These are phyloP conservation scores for Cantharellus anzutake DNA, from an alignment of 768 basidiomycete species.

Conservation along the genomic window DNA sequence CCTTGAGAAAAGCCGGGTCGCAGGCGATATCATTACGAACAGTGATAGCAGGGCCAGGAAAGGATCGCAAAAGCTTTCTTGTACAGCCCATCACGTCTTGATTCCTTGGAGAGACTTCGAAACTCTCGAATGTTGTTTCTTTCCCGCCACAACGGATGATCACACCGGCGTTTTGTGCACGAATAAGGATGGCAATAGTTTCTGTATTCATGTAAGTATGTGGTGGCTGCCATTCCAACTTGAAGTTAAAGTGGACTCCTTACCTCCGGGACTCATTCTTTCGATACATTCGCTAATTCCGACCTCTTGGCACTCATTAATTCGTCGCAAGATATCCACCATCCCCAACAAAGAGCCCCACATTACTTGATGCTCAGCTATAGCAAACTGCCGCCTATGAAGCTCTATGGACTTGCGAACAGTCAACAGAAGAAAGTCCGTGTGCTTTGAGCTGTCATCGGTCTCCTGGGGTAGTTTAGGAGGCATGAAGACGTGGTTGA, in stretches of 20 bases:
- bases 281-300: background rate
- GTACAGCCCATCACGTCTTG: conserved; percentile 18
- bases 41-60: conserved; percentile 5
- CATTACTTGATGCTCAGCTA: background rate
- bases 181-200: conserved; percentile 20
- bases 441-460: background rate
- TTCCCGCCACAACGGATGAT: conserved; percentile 11
- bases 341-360: background rate
- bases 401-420: background rate
- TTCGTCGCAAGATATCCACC: background rate
- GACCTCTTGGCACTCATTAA: background rate
- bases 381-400: background rate
- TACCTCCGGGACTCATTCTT: background rate
- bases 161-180: conserved; percentile 30
- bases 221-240: background rate
- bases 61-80: conserved; percentile 22
- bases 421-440: background rate
- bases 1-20: conserved; percentile 14
- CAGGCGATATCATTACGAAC: background rate
- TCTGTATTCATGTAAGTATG: background rate
- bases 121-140: conserved; percentile 24
- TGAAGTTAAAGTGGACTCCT: background rate
- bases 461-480: background rate
- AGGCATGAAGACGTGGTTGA: conserved; percentile 1
- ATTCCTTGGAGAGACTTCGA: conserved; percentile 16